Conservation (phyloP, 768 basidiomycete genomes). For the Amanita inopinata region DNA sequence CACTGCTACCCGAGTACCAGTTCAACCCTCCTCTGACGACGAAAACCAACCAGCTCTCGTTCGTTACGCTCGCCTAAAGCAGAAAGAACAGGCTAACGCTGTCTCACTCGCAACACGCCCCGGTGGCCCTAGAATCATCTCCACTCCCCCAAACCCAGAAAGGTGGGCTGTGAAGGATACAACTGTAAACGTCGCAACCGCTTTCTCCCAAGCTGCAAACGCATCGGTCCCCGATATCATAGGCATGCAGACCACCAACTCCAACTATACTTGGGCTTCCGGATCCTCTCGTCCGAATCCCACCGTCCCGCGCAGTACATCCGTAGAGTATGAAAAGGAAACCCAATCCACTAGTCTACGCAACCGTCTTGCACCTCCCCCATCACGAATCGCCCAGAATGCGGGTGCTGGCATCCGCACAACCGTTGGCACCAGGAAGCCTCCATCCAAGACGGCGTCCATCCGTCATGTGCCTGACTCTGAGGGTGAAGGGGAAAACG, state of each 20-base stretch:
- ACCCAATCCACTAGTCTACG: constrained; percentile 43
- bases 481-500: constrained; percentile 41
- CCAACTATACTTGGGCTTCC: constrained; percentile 62
- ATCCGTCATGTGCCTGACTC: constrained; percentile 57
- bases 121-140: constrained; percentile 33
- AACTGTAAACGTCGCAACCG: constrained; percentile 78
- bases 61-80: constrained; percentile 33
- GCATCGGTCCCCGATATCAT: not conserved
- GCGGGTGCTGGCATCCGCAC: constrained; percentile 16
- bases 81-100: constrained; percentile 25
- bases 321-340: constrained; percentile 71
- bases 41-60: constrained; percentile 31
- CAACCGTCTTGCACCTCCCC: constrained; percentile 50
- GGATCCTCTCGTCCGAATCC: constrained; percentile 37
- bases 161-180: constrained; percentile 75
- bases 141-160: constrained; percentile 46
- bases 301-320: constrained; percentile 59
- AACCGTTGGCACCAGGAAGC: constrained; percentile 27
- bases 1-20: constrained; percentile 52
- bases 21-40: constrained; percentile 33
- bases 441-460: constrained; percentile 47
- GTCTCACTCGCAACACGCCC: constrained; percentile 18
- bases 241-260: constrained; percentile 37
- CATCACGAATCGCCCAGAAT: constrained; percentile 28
- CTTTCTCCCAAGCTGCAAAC: constrained; percentile 64